These are phyloP conservation scores for Calonectria montana DNA, from an alignment of 2,329 filamentous ascomycete genomes.

Conservation along the genomic window DNA sequence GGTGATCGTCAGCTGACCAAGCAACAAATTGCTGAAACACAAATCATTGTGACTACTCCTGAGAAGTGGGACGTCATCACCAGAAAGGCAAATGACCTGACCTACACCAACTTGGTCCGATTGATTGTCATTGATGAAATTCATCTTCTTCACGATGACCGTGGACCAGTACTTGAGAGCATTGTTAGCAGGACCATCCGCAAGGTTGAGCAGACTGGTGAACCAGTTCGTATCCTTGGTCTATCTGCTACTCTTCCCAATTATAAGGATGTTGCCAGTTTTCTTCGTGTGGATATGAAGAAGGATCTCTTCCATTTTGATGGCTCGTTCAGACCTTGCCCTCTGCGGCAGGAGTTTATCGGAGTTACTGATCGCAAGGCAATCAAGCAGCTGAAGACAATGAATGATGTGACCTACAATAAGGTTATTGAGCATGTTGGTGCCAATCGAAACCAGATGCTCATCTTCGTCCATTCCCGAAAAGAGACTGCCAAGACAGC, in stretches of 20 bases:
- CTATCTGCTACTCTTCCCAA: constrained; percentile 96
- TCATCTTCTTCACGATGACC: constrained; percentile 95
- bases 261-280: constrained; percentile 95
- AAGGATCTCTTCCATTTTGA: constrained; percentile 98
- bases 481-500: constrained; percentile 99
- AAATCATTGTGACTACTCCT: constrained; percentile 97
- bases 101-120: constrained; percentile 96
- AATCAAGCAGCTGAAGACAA: constrained; percentile 98
- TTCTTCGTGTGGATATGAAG: constrained; percentile 86
- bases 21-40: constrained; percentile 96
- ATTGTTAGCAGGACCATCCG: constrained; percentile 96
- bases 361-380: constrained; percentile 98
- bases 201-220: constrained; percentile 92
- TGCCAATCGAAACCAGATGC: constrained; percentile 93
- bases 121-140: constrained; percentile 98
- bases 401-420: constrained; percentile 99
- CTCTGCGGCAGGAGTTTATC: constrained; percentile 95
- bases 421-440: constrained; percentile 98
- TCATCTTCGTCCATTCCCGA: constrained; percentile 97
- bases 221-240: constrained; percentile 90
- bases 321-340: constrained; percentile 91
- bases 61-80: constrained; percentile 99
- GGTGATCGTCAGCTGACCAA: constrained; percentile 98
- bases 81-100: constrained; percentile 94
- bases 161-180: constrained; percentile 95